These are phyloP conservation scores for Vigna angularis DNA, from an alignment of 306 rosid species.

Conservation along the genomic window DNA sequence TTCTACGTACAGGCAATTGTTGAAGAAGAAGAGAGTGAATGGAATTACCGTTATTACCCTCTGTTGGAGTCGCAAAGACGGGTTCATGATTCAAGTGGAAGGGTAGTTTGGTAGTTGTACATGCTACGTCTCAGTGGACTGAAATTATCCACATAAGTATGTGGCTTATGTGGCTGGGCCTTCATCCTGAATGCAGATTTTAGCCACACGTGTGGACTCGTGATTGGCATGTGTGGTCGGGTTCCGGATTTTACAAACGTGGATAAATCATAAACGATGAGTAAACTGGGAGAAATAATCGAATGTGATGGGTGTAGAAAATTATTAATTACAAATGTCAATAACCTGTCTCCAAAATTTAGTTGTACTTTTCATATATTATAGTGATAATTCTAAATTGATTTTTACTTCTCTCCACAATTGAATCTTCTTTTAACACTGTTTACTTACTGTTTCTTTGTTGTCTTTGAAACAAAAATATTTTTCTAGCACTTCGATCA, in stretches of 20 bases:
- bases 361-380: too few relatives aligned
- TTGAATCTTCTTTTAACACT: too few relatives aligned
- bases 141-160: conserved; percentile 44
- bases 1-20: conserved; percentile 39
- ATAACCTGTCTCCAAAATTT: too few relatives aligned
- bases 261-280: neutral
- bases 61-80: neutral
- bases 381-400: too few relatives aligned
- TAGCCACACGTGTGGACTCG: conserved; percentile 38
- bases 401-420: too few relatives aligned
- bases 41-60: conserved; percentile 55
- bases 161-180: conserved; percentile 50
- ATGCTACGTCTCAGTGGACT: conserved; percentile 11
- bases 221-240: conserved; percentile 31
- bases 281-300: too few relatives aligned
- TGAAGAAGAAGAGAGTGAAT: conserved; percentile 28
- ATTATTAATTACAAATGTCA: too few relatives aligned
- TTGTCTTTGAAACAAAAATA: too few relatives aligned
- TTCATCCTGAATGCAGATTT: conserved; percentile 45
- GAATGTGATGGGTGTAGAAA: too few relatives aligned
- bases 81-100: neutral
- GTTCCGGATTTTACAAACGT: conserved; percentile 23
- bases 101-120: conserved; percentile 39
- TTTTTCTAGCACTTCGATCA: too few relatives aligned
- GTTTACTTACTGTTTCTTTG: too few relatives aligned